Evolutionary conservation across 148 eudicot genomes (phyloP), one percentile per base, ranked within the genome.

Genomic region (Rhododendron simsii): DNA sequence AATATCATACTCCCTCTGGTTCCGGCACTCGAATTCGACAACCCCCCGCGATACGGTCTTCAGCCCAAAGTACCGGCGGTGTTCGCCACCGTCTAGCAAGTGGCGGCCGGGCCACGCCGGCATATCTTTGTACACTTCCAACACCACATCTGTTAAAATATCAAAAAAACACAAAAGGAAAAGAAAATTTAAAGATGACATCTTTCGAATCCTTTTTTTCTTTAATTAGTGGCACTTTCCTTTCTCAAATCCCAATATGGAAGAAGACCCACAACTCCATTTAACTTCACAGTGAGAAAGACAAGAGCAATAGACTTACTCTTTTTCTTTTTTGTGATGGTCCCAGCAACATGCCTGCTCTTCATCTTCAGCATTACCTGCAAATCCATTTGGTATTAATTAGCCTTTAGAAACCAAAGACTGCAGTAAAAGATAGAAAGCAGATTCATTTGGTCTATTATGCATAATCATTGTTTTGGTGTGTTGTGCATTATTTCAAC

Each of bases 311-410:
- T 81, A 59, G 79, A 85, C 84, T 88, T 88, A 95, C 99, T 97
- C 96, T 95, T 97, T 94, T 97, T 97, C 98, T 97, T 97, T 96
- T 97, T 95, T 1, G 98, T 97, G 88, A 97, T 88, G 93, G 99
- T 97, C 98, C 98, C 98, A 90, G 95, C 99, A 75, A 93, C 98
- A 88, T 95, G 98, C 80, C 90, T 95, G 83, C 99, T 97, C 94
- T 97, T 97, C 98, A 95, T 97, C 91, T 94, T 97, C 87, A 97
- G 87, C 86, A 85, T 93, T 88, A 95, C 99, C 99, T 97, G 91
- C 89, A 90, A 89, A n/a, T 35, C 73, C 30, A 67, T 30, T 75
- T 71, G 74, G 81, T 67, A 82, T 37, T 63, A 33, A 33, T 41
- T 78, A 81, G 53, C 61, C 44, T 80, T 71, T 71, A 30, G 20